Percentiles rank a stretch among this genome's conserved stretches.
phyloP scores from a whole-genome alignment of 495 filamentous ascomycete species.

The Chaetomium fimeti region DNA sequence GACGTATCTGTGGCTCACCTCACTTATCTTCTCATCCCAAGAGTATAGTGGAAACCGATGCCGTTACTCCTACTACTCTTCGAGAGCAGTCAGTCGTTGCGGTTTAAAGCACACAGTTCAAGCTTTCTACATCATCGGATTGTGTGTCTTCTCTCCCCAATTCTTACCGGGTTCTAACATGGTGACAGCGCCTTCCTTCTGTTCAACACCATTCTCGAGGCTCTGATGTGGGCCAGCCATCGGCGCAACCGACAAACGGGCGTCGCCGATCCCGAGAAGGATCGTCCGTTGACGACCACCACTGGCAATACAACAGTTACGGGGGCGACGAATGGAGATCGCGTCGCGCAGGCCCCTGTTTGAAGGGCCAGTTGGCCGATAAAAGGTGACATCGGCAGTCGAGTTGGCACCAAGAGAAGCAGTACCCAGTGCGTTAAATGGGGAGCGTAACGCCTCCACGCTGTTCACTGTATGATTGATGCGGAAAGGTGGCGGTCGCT shows the following conservation, averaged over 20 bases:
- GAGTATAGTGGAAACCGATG: conserved; percentile 30
- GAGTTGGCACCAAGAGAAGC: neutral
- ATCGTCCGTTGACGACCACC: conserved; percentile 29
- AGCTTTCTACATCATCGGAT: conserved; percentile 34
- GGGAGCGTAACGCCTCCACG: too few species aligned
- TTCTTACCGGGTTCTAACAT: neutral
- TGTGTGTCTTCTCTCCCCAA: conserved; percentile 16
- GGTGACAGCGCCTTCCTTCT: conserved; percentile 24
- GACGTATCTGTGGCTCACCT: conserved; percentile 36
- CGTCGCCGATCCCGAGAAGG: conserved; percentile 43
- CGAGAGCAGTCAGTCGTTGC: conserved; percentile 16
- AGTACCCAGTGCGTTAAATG: too few species aligned
- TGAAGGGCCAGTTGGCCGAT: neutral
- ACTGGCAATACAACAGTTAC: neutral
- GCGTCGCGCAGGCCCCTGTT: neutral
- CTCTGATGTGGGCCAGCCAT: conserved; percentile 34
- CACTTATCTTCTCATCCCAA: conserved; percentile 33
- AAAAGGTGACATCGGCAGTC: neutral
- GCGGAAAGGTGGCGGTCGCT: too few species aligned
- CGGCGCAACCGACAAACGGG: conserved; percentile 50
- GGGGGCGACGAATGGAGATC: conserved; percentile 19
- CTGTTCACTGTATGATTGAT: too few species aligned
- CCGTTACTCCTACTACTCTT: conserved; percentile 14
- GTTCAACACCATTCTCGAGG: conserved; percentile 29
- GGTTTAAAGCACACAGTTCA: conserved; percentile 32